A percentile compares a stretch with the other conserved stretches of the same genome.
phyloP scores from a whole-genome alignment of 2,329 filamentous ascomycete species.

The Fusarium avenaceum region DNA sequence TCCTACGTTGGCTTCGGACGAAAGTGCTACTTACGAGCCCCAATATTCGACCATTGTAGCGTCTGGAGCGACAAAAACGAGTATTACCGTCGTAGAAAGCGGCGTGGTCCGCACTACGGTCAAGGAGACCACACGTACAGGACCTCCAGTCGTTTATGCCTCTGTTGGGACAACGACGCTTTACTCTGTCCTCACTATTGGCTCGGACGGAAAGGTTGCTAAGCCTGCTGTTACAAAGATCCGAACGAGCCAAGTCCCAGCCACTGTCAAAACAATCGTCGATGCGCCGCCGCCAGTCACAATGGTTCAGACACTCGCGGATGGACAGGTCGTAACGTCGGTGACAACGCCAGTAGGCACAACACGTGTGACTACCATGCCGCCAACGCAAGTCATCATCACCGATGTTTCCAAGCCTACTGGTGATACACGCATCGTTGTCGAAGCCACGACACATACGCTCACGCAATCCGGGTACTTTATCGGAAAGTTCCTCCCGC shows the following conservation, averaged over 20 bases:
- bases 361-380: slow-evolving; percentile 34
- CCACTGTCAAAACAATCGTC: slow-evolving; percentile 35
- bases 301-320: slow-evolving; percentile 26
- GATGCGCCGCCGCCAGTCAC: slow-evolving; percentile 22
- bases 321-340: slow-evolving; percentile 29
- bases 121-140: slow-evolving; percentile 18
- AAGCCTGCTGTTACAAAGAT: slow-evolving; percentile 25
- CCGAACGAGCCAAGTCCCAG: slow-evolving; percentile 28
- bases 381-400: slow-evolving; percentile 29
- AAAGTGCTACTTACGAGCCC: neutral
- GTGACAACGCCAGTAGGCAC: slow-evolving; percentile 25
- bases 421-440: slow-evolving; percentile 18
- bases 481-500: slow-evolving; percentile 58
- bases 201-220: slow-evolving; percentile 17
- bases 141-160: slow-evolving; percentile 29
- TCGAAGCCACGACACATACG: slow-evolving; percentile 34
- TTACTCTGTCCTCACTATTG: slow-evolving; percentile 34
- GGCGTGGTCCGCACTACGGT: slow-evolving; percentile 21
- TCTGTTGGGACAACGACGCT: slow-evolving; percentile 37
- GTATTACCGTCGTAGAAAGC: slow-evolving; percentile 9
- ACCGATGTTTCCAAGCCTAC: slow-evolving; percentile 33
- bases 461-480: slow-evolving; percentile 52
- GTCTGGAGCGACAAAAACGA: slow-evolving; percentile 12
- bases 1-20: neutral
- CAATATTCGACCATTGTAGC: slow-evolving; percentile 9